These are phyloP conservation scores for Dorcoceras hygrometricum DNA, from an alignment of 257 asterid species.

Conservation along the genomic window DNA sequence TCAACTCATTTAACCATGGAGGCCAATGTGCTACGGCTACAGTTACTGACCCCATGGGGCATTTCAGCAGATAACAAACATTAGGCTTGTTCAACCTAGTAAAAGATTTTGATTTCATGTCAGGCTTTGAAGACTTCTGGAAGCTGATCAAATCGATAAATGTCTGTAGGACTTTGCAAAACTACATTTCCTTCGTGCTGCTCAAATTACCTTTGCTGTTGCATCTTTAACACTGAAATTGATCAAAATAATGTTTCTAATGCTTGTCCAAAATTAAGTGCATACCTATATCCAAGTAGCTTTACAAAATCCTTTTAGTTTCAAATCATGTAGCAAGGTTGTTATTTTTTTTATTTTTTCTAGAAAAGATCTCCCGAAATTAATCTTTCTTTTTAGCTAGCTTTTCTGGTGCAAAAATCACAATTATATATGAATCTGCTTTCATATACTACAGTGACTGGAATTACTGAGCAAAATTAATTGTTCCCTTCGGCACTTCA, in stretches of 20 bases:
- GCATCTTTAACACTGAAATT: not conserved
- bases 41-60: not conserved
- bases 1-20: not conserved
- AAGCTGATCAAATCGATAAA: not conserved
- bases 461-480: not conserved
- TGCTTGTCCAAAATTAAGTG: not conserved
- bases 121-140: not conserved
- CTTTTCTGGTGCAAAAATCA: not conserved
- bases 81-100: not conserved
- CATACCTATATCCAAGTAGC: not conserved
- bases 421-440: not conserved
- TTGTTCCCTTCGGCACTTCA: not conserved
- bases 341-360: not conserved
- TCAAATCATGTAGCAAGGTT: not conserved
- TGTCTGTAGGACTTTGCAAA: not conserved
- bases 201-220: not conserved
- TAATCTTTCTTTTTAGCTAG: not conserved
- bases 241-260: no score
- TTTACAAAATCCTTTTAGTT: constrained; percentile 3
- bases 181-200: not conserved
- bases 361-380: not conserved
- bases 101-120: not conserved
- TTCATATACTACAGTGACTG: not conserved
- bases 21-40: not conserved
- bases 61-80: not conserved